Percentiles rank a stretch among this genome's conserved stretches.
Evolutionary conservation across 1,284 basidiomycete species (phyloP).

Genomic region (Afroboletus lepidellus): DNA sequence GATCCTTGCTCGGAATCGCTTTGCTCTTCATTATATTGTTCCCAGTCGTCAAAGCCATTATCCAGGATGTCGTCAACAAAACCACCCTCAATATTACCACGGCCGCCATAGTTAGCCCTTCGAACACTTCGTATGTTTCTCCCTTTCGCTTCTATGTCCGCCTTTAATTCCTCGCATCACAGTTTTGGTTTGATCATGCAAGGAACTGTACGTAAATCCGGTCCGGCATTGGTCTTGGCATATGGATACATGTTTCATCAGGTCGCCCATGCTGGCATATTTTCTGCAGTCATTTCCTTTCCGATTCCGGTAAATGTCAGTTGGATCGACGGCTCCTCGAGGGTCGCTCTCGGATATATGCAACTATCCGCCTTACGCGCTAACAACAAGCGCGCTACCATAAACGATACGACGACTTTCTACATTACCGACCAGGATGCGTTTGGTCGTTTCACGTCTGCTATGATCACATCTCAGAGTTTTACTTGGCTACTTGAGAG

Average conservation of each 20-base stretch:
- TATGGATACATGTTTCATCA: constrained; percentile 20
- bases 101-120: constrained; percentile 48
- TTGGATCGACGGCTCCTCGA: constrained; percentile 50
- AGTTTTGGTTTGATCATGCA: constrained; percentile 52
- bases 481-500: constrained; percentile 73
- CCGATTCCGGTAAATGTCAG: constrained; percentile 50
- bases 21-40: constrained; percentile 64
- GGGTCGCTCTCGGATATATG: constrained; percentile 51
- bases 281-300: constrained; percentile 59
- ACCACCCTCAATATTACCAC: constrained; percentile 50
- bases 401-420: constrained; percentile 60
- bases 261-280: constrained; percentile 62
- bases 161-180: constrained; percentile 1
- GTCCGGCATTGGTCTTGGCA: neutral
- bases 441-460: constrained; percentile 56
- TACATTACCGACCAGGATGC: constrained; percentile 50
- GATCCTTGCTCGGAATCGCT: constrained; percentile 50
- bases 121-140: constrained; percentile 51
- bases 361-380: constrained; percentile 44
- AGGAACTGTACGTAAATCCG: constrained; percentile 38
- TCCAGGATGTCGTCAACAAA: constrained; percentile 58
- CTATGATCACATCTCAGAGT: constrained; percentile 64
- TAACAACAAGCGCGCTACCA: constrained; percentile 50
- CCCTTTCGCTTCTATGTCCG: neutral
- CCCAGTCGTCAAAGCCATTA: constrained; percentile 63